These are phyloP conservation scores for Phycomyces nitens DNA, from an alignment of 192 early-diverging fungal species.

Conservation along the genomic window DNA sequence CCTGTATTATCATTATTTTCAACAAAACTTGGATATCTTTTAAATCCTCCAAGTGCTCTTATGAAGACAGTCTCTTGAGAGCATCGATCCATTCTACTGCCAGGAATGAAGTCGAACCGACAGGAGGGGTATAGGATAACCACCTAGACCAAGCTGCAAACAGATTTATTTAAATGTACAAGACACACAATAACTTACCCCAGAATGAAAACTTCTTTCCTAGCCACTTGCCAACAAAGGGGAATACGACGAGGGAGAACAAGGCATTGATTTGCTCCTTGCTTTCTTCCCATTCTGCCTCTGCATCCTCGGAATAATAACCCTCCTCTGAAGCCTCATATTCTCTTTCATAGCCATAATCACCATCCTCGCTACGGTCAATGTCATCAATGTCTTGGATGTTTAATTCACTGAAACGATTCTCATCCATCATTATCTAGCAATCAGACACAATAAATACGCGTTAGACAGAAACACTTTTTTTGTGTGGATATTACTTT, in stretches of 20 bases:
- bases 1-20: too few relatives aligned
- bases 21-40: too few relatives aligned
- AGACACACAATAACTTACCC: slow-evolving; percentile 33
- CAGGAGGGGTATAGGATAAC: background rate
- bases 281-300: slow-evolving; percentile 54
- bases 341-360: background rate
- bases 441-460: background rate
- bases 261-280: slow-evolving; percentile 44
- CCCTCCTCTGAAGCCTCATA: slow-evolving; percentile 3
- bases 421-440: background rate
- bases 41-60: too few relatives aligned
- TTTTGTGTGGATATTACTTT: background rate
- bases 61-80: background rate
- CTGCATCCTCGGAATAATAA: slow-evolving; percentile 35
- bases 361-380: slow-evolving; percentile 16
- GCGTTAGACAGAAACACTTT: background rate
- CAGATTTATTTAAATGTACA: background rate
- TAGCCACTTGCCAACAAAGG: slow-evolving; percentile 47
- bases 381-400: slow-evolving; percentile 19
- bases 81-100: slow-evolving; percentile 8
- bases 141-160: slow-evolving; percentile 4
- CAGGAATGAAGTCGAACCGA: background rate
- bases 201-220: slow-evolving; percentile 51
- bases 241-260: slow-evolving; percentile 50
- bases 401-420: background rate